Evolutionary conservation across 352 stramenopile genomes (phyloP).

Genomic region (Stephanocyclus meneghinianus): DNA sequence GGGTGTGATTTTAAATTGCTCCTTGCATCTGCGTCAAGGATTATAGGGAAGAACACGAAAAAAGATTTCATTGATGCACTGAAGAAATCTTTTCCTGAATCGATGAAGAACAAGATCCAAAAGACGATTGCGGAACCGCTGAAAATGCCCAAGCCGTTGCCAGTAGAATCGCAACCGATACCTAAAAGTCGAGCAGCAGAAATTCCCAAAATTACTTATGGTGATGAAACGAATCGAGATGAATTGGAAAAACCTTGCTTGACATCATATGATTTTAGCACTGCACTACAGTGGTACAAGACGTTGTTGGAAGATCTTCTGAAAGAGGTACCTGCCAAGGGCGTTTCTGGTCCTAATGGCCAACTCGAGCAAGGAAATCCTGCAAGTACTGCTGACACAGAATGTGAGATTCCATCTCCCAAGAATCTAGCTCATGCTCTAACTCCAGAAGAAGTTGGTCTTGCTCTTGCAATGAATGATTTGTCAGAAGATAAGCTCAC

Average conservation of each 20-base stretch:
- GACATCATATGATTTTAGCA: no score
- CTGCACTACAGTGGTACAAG: conserved; percentile 32
- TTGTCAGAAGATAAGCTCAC: conserved; percentile 34
- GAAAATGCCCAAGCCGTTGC: no score
- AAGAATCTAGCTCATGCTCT: conserved; percentile 7
- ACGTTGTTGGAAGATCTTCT: conserved; percentile 2
- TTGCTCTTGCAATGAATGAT: conserved; percentile 34
- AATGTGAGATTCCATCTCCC: neutral
- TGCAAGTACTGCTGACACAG: no score
- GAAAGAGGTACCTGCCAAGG: conserved; percentile 3
- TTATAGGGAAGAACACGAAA: conserved; percentile 27
- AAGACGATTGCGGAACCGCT: no score
- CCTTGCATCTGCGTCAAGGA: conserved; percentile 10
- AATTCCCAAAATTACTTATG: no score
- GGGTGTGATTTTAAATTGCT: conserved; percentile 32
- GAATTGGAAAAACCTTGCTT: no score
- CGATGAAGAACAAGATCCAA: no score
- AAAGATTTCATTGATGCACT: conserved; percentile 30
- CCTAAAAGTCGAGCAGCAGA: no score
- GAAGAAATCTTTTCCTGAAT: conserved; percentile 15
- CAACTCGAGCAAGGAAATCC: no score
- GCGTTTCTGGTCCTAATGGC: neutral
- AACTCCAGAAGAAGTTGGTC: conserved; percentile 25
- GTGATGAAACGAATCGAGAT: no score
- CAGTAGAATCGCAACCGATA: neutral